Evolutionary conservation across 169 alveolate genomes (phyloP), one percentile per base, ranked within the genome.

Genomic region (Plasmodium knowlesi): DNA sequence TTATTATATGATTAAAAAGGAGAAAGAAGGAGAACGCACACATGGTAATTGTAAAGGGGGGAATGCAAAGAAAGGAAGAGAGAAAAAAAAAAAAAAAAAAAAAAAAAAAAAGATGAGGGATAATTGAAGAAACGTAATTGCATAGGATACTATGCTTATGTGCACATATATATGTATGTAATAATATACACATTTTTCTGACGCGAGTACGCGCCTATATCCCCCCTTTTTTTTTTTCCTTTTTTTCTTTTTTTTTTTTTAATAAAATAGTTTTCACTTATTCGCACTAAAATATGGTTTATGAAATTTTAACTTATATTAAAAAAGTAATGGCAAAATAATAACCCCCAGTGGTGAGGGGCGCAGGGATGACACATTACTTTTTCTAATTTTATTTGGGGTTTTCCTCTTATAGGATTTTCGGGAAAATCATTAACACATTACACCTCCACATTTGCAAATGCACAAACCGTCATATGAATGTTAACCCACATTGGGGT

Each of bases 251-350:
- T 32, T 32, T 32, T 32, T 32, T 32, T 32, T 32, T 16, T 78
- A 19, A 78, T 19, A 39, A 78, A 78, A 78, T 10, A 37, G 9
- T 30, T 78, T 67, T 10, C 30, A 78, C 53, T 46, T 5, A 37
- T 39, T 32, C 84, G 53, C 84, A 78, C 61, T 39, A 78, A 32
- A 78, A 32, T 61, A 61, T 61, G 54, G n/a, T 34, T 39, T 19
- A 78, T 32, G 70, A 39, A 78, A 39, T 78, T 34, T 78, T 78
- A 78, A 78, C 54, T 78, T 78, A 5, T 39, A 78, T 78, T 78
- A 5, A 78, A 78, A 78, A 78, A 78, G 34, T 32, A 78, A 78
- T 78, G 84, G 67, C 32, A 46, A n/a, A n/a, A 61, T 61, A 25
- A 6, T 61, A 6, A 61, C 25, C 74, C 32, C 74, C 16, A 25